phyloP scores from a whole-genome alignment of 305 asterid genomes.

The Solanum aculeatissimum region DNA sequence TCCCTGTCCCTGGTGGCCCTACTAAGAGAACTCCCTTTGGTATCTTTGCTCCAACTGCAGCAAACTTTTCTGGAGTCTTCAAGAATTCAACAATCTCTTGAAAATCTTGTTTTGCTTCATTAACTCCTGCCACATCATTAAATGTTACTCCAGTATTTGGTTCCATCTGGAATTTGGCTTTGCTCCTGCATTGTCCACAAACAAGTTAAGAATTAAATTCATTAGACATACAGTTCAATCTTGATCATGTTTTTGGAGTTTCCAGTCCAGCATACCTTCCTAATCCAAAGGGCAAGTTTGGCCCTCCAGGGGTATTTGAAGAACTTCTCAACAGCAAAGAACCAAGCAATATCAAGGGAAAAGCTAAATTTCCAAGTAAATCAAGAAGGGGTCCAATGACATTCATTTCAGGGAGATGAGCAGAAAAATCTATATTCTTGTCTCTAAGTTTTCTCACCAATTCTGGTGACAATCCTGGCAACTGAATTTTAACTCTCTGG shows the following conservation, averaged over 20 bases:
- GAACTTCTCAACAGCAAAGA: slow-evolving; percentile 25
- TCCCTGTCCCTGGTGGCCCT: slow-evolving; percentile 74
- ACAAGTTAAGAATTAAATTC: neutral
- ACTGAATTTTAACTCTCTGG: slow-evolving; percentile 56
- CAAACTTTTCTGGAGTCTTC: slow-evolving; percentile 46
- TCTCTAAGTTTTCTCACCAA: slow-evolving; percentile 41
- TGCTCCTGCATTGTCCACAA: slow-evolving; percentile 32
- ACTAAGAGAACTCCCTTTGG: slow-evolving; percentile 51
- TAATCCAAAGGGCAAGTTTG: slow-evolving; percentile 56
- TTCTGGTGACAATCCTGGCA: slow-evolving; percentile 56
- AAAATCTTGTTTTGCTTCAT: slow-evolving; percentile 65
- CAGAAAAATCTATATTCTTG: slow-evolving; percentile 50
- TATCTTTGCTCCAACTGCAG: slow-evolving; percentile 50
- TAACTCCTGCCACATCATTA: slow-evolving; percentile 61
- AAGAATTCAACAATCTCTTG: slow-evolving; percentile 53
- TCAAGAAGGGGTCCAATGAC: slow-evolving; percentile 25
- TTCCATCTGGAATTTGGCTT: slow-evolving; percentile 62
- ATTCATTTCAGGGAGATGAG: slow-evolving; percentile 32
- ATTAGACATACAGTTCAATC: neutral
- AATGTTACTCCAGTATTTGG: slow-evolving; percentile 60
- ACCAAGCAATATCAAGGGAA: slow-evolving; percentile 45
- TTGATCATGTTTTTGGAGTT: neutral
- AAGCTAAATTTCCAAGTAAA: slow-evolving; percentile 45
- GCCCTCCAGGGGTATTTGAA: slow-evolving; percentile 38
- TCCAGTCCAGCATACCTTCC: slow-evolving; percentile 31